These are phyloP conservation scores for Venturia carpophila DNA, from an alignment of 2,329 filamentous ascomycete species.

Conservation along the genomic window DNA sequence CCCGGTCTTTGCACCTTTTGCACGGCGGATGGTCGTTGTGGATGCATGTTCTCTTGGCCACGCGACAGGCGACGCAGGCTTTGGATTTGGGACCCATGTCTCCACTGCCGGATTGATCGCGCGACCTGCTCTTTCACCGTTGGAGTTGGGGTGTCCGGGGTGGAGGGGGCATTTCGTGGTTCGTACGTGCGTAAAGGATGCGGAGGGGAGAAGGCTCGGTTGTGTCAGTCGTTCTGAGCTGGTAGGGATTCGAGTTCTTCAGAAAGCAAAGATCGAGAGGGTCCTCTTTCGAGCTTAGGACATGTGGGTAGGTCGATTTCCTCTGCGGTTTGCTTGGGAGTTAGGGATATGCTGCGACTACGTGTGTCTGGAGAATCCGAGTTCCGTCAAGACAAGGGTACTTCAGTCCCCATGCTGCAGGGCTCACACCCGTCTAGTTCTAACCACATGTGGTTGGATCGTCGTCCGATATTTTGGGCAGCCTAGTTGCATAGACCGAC, in stretches of 20 bases:
- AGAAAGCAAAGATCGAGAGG: neutral
- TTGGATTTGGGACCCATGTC: conserved; percentile 7
- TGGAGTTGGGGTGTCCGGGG: neutral
- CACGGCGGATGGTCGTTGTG: conserved; percentile 34
- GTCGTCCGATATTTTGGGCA: too few relatives aligned
- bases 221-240: too few relatives aligned
- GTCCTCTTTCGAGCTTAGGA: neutral
- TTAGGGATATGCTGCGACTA: neutral
- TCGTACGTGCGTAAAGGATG: neutral
- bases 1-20: conserved; percentile 31
- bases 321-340: neutral
- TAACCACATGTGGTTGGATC: too few relatives aligned
- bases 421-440: too few relatives aligned
- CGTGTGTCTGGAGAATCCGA: neutral
- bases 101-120: too few relatives aligned
- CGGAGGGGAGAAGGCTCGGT: too few relatives aligned
- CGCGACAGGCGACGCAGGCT: conserved; percentile 7
- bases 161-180: neutral
- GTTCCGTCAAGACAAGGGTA: too few relatives aligned
- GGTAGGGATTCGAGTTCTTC: neutral
- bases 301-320: neutral
- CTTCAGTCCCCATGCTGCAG: too few relatives aligned
- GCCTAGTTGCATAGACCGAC: too few relatives aligned
- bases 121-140: neutral
- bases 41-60: conserved; percentile 24